These are phyloP conservation scores for Cyathus striatus DNA, from an alignment of 768 basidiomycete genomes.

Conservation along the genomic window DNA sequence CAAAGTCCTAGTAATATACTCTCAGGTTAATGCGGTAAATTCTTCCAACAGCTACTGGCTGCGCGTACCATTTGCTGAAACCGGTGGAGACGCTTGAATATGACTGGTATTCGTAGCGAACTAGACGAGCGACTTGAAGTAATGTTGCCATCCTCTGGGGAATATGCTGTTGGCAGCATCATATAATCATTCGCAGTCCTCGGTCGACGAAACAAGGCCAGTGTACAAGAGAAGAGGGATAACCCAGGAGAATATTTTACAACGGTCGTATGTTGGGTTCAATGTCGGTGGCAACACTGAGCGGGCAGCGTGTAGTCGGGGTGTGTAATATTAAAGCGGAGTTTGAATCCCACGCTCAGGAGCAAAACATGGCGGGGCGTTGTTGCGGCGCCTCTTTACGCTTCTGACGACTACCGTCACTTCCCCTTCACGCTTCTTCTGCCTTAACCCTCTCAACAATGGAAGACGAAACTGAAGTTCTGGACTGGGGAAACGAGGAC, in stretches of 20 bases:
- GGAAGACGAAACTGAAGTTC: conserved; percentile 63
- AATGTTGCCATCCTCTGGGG: conserved; percentile 31
- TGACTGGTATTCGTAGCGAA: conserved; percentile 61
- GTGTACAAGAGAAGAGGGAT: conserved; percentile 7
- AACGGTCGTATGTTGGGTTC: conserved; percentile 3
- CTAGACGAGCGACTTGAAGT: conserved; percentile 23
- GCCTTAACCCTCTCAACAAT: conserved; percentile 23
- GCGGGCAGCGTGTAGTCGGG: not conserved
- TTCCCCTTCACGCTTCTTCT: not conserved
- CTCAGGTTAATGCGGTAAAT: no score
- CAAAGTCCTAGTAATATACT: conserved; percentile 97
- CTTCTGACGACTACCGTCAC: not conserved
- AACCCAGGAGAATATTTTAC: not conserved
- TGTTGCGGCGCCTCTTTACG: not conserved
- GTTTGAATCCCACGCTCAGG: conserved; percentile 9
- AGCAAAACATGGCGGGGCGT: not conserved
- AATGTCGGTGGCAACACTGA: conserved; percentile 1
- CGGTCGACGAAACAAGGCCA: conserved; percentile 34
- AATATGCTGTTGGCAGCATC: conserved; percentile 36
- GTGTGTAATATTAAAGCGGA: conserved; percentile 20
- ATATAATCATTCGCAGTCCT: conserved; percentile 26
- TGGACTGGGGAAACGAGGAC: conserved; percentile 63
- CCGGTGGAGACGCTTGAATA: conserved; percentile 74
- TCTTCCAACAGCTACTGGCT: no score
- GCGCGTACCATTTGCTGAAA: conserved; percentile 25